Evolutionary conservation across 176 grass and related monocot genomes (phyloP), one percentile per base, ranked within the genome.

Genomic region (Lolium multiflorum): DNA sequence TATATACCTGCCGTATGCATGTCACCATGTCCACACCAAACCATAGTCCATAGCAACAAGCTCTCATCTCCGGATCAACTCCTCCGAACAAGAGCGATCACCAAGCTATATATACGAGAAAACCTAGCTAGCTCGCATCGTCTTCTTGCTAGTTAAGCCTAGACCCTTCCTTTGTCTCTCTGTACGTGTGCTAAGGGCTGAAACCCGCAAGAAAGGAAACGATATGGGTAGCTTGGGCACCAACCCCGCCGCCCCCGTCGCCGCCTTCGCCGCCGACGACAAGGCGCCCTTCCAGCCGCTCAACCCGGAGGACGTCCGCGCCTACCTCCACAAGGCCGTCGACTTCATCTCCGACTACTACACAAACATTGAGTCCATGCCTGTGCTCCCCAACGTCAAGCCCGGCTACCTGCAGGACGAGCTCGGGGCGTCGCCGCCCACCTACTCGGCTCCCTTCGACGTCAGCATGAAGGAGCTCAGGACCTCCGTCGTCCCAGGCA

Each of bases 331-430:
- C 35, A 82, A 71, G 22, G 41, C 91, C 0, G 84, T 92, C 1
- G 86, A 89, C 69, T 89, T 92, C 91, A 87, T 92, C 66, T 74
- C 35, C 25, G 91, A 92, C 80, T 92, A 92, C 84, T 92, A 87
- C 80, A 87, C 87, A 60, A 54, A 50, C 3, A 80, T 92, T 0
- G 91, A 92, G 24, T 75, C 91, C 3, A 39, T 75, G 0, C 83
- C 88, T 0, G 88, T 89, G 1, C 83, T 89, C 12, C 82, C 88
- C 0, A 44, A 51, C 37, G 88, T 89, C 1, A 60, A 89, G 49
- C 88, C 88, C 0, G 88, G 88, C 0, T 89, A 89, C 69, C 68
- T 89, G 0, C 49, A n/a, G 1, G 46, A 37, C 11, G 15, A 69
- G 6, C 89, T 86, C 14, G 73, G 21, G 22, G 66, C 85, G 0